Evolutionary conservation across 306 rosid genomes (phyloP).

Genomic region (Rosa rugosa): DNA sequence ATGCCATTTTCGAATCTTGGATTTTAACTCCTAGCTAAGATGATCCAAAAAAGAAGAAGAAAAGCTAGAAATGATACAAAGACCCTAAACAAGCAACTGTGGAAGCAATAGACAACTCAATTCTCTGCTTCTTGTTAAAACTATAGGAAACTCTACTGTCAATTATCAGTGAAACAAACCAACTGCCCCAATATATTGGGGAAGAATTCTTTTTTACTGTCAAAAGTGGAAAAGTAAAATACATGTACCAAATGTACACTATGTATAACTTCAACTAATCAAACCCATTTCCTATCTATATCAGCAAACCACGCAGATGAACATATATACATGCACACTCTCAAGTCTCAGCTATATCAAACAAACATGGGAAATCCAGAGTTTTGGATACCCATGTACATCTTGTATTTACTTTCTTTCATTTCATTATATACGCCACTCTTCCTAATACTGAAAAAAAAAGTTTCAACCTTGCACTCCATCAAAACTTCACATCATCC

Average conservation of each 20-base stretch:
- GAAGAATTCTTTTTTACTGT: neutral
- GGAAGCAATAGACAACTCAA: neutral
- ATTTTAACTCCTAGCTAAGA: neutral
- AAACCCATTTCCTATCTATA: slow-evolving; percentile 29
- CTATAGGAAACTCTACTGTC: neutral
- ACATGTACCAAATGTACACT: slow-evolving; percentile 43
- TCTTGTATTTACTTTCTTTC: slow-evolving; percentile 32
- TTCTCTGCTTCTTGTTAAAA: neutral
- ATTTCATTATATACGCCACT: slow-evolving; percentile 21
- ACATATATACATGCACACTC: slow-evolving; percentile 35
- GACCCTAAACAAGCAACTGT: neutral
- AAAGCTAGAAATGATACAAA: neutral
- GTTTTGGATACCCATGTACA: slow-evolving; percentile 27
- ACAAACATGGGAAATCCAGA: slow-evolving; percentile 35
- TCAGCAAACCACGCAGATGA: slow-evolving; percentile 36
- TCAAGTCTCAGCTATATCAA: slow-evolving; percentile 20
- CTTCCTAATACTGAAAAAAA: neutral
- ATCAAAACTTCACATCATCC: slow-evolving; percentile 49
- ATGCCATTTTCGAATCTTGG: neutral
- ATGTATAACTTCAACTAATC: slow-evolving; percentile 35
- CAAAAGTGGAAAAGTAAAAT: slow-evolving; percentile 21
- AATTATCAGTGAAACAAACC: neutral
- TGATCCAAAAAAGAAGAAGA: neutral
- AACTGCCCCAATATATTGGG: slow-evolving; percentile 10
- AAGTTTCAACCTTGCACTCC: neutral